Evolutionary conservation across 1,284 basidiomycete species (phyloP), one percentile per base, ranked within the genome.

Genomic region (Cryptococcus sp.): DNA sequence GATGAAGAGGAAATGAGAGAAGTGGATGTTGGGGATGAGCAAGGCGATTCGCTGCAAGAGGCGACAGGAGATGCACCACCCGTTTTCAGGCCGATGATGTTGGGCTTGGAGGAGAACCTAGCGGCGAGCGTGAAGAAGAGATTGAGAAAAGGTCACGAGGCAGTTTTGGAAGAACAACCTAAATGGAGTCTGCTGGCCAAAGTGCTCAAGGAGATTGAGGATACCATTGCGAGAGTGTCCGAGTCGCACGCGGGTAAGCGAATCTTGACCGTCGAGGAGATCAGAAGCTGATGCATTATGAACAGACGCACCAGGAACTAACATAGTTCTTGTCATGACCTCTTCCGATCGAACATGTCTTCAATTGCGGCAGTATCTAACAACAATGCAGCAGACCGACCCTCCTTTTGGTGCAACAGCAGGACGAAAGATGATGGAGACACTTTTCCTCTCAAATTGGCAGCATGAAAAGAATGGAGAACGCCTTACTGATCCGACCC

Each of bases 131-230:
- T 73, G 17, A 62, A 68, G 29, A 76, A 66, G 38, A 91, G 91
- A 86, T 68, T 93, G 11, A 89, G 92, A 0, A 82, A 85, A 10
- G 88, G 86, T 0, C 87, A 96, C 70, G 86, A 91, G 43, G 89
- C 91, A 0, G 85, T 93, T 0, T 81, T 99, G 19, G 95, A 99
- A 75, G 94, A 97, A 73, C 83, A 91, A 41, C 95, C 95, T 0
- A 99, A 99, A 73, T 99, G 96, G 95, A 84, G 83, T 52, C 77
- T 97, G 3, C 80, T 99, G 3, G 85, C 87, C 0, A 90, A 93
- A 15, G 84, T 96, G 0, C 74, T 99, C 49, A 84, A 92, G 61
- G 96, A 99, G 79, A 89, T 94, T 5, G 96, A 99, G 76, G 87
- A 88, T 60, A 90, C 93, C 65, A 89, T 93, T 51, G 69, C 73